Percentiles rank a stretch among this genome's conserved stretches.
Conservation (phyloP, 2,329 filamentous ascomycete genomes). For the Emericellopsis atlantica region DNA sequence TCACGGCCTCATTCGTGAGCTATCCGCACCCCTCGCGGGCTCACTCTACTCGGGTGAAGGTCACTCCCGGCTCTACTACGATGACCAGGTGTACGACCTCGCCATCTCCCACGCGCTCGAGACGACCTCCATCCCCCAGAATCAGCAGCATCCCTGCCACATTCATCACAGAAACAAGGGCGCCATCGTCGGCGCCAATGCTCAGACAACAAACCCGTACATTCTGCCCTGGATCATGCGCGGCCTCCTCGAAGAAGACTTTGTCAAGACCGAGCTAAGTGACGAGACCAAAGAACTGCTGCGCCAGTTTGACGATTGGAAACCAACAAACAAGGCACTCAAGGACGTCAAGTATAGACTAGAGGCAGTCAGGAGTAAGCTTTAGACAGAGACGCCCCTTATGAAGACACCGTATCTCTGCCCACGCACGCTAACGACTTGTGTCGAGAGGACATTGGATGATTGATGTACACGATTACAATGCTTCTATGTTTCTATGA, state of each 20-base stretch:
- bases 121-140: slow-evolving; percentile 27
- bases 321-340: slow-evolving; percentile 74
- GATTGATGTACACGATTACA: neutral
- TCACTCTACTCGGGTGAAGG: slow-evolving; percentile 87
- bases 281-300: slow-evolving; percentile 69
- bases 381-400: slow-evolving; percentile 24
- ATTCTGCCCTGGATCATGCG: slow-evolving; percentile 93
- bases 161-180: slow-evolving; percentile 5
- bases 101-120: slow-evolving; percentile 63
- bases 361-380: slow-evolving; percentile 79
- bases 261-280: slow-evolving; percentile 70
- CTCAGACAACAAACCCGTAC: slow-evolving; percentile 59
- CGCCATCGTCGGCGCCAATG: neutral
- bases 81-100: slow-evolving; percentile 71
- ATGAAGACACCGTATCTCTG: too few relatives aligned
- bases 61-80: slow-evolving; percentile 87
- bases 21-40: slow-evolving; percentile 78
- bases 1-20: slow-evolving; percentile 83
- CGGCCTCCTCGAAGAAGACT: slow-evolving; percentile 80
- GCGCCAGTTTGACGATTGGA: slow-evolving; percentile 89
- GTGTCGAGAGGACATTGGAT: neutral
- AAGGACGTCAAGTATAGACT: slow-evolving; percentile 94
- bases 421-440: too few relatives aligned
- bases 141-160: slow-evolving; percentile 7
- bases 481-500: neutral